These are phyloP conservation scores for Monilinia polystroma DNA, from an alignment of 2,329 filamentous ascomycete genomes.

Conservation along the genomic window DNA sequence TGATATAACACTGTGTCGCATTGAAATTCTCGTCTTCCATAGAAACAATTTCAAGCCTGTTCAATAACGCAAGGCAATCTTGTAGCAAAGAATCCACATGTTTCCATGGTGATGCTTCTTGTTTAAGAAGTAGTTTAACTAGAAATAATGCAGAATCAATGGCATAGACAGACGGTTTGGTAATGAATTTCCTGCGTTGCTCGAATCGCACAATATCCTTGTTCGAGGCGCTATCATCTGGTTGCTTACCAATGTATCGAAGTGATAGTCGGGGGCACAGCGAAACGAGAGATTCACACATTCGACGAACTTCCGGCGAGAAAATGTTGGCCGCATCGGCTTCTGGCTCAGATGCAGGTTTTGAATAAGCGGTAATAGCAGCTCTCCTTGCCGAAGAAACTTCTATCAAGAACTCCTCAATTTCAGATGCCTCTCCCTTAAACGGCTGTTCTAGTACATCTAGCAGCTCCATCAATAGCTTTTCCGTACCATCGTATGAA, in stretches of 20 bases:
- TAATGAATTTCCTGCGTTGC: slow-evolving; percentile 51
- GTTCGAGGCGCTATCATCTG: slow-evolving; percentile 50
- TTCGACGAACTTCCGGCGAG: slow-evolving; percentile 36
- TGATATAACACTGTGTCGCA: slow-evolving; percentile 55
- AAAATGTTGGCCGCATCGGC: slow-evolving; percentile 20
- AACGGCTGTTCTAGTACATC: slow-evolving; percentile 58
- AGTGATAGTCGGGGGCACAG: slow-evolving; percentile 60
- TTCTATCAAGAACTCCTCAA: slow-evolving; percentile 60
- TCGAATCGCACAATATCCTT: slow-evolving; percentile 62
- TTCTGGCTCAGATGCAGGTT: neutral
- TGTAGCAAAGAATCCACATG: slow-evolving; percentile 56
- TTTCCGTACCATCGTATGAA: slow-evolving; percentile 43
- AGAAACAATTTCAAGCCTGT: slow-evolving; percentile 46
- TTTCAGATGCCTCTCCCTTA: slow-evolving; percentile 57
- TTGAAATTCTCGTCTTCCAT: slow-evolving; percentile 36
- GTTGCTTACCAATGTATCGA: slow-evolving; percentile 61
- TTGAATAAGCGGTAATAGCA: slow-evolving; percentile 43
- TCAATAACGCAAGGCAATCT: slow-evolving; percentile 55
- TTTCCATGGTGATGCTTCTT: slow-evolving; percentile 52
- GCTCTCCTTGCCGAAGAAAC: slow-evolving; percentile 56
- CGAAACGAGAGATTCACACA: slow-evolving; percentile 57
- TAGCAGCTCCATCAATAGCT: slow-evolving; percentile 50
- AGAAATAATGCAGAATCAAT: slow-evolving; percentile 62
- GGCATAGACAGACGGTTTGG: slow-evolving; percentile 53
- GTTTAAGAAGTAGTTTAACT: slow-evolving; percentile 53